Percentiles rank a stretch among this genome's conserved stretches.
phyloP scores from a whole-genome alignment of 768 basidiomycete genomes.

The Russula griseocarnosa region DNA sequence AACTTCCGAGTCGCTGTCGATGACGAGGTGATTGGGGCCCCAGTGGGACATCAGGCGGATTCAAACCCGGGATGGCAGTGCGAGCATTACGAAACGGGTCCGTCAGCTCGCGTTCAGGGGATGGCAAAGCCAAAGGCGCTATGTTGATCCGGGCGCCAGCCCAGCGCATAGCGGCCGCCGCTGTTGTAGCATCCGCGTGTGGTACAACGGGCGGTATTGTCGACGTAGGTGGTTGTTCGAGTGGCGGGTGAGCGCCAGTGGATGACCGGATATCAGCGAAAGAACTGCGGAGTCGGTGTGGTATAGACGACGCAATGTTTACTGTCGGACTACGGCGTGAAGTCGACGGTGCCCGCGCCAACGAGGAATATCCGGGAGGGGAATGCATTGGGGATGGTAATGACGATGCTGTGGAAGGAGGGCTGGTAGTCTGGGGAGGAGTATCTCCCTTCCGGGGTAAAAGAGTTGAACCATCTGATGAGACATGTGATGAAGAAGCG shows the following conservation, averaged over 20 bases:
- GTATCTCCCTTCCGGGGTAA: not conserved
- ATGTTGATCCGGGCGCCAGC: conserved; percentile 82
- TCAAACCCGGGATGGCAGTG: conserved; percentile 60
- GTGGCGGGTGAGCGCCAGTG: conserved; percentile 30
- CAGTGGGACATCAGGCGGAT: conserved; percentile 40
- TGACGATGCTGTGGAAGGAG: conserved; percentile 13
- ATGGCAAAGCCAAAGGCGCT: conserved; percentile 81
- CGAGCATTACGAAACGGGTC: conserved; percentile 83
- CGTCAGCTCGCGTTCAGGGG: conserved; percentile 85
- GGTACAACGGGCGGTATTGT: conserved; percentile 27
- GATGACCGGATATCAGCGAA: conserved; percentile 44
- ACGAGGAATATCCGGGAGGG: conserved; percentile 13
- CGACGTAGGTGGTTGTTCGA: conserved; percentile 11
- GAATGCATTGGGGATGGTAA: not conserved
- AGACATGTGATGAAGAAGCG: not conserved
- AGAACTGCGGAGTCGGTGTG: conserved; percentile 45
- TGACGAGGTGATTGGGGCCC: conserved; percentile 49
- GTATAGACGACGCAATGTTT: conserved; percentile 29
- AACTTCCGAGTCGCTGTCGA: conserved; percentile 57
- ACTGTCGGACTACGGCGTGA: conserved; percentile 23
- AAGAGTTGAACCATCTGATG: conserved; percentile 1
- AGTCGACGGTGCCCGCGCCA: conserved; percentile 7
- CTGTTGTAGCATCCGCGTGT: conserved; percentile 54
- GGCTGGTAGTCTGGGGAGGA: conserved; percentile 17
- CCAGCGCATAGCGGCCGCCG: conserved; percentile 80